These are phyloP conservation scores for Microascus cirrosus DNA, from an alignment of 2,329 filamentous ascomycete species.

Conservation along the genomic window DNA sequence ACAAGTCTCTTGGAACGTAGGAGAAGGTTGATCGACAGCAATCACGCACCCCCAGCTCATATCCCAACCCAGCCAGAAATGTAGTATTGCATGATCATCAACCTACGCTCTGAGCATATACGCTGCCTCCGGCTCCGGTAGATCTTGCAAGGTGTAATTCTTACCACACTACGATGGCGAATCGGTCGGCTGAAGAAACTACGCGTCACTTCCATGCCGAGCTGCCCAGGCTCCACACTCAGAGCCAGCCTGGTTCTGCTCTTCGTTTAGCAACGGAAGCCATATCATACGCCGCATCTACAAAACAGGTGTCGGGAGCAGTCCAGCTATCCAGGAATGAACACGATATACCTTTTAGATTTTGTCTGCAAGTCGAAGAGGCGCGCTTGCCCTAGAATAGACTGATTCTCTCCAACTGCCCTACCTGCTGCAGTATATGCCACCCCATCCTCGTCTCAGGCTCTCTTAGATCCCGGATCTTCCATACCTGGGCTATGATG, in stretches of 20 bases:
- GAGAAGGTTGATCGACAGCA: not conserved
- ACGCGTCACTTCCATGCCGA: constrained; percentile 4
- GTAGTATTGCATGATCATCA: not conserved
- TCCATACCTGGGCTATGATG: constrained; percentile 18
- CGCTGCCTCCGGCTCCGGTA: constrained; percentile 3
- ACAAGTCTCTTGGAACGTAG: constrained; percentile 3
- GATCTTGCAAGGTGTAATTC: constrained; percentile 6
- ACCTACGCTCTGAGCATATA: not conserved
- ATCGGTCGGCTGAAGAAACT: constrained; percentile 6
- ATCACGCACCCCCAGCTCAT: not conserved
- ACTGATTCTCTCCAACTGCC: not conserved
- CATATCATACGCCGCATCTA: constrained; percentile 6
- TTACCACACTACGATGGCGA: constrained; percentile 5
- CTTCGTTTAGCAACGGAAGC: constrained; percentile 7
- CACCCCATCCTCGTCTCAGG: constrained; percentile 1
- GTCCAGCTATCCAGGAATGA: not conserved
- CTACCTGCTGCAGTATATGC: not conserved
- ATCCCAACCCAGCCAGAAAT: not conserved
- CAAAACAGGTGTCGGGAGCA: not conserved
- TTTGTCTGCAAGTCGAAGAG: too few relatives aligned
- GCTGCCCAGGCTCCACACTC: constrained; percentile 3
- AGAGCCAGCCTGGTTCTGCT: constrained; percentile 4
- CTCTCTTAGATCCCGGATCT: constrained; percentile 12
- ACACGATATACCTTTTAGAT: too few relatives aligned
- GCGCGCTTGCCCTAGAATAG: not conserved